Conservation (phyloP, 2,329 filamentous ascomycete genomes). For the Alternaria solani region DNA sequence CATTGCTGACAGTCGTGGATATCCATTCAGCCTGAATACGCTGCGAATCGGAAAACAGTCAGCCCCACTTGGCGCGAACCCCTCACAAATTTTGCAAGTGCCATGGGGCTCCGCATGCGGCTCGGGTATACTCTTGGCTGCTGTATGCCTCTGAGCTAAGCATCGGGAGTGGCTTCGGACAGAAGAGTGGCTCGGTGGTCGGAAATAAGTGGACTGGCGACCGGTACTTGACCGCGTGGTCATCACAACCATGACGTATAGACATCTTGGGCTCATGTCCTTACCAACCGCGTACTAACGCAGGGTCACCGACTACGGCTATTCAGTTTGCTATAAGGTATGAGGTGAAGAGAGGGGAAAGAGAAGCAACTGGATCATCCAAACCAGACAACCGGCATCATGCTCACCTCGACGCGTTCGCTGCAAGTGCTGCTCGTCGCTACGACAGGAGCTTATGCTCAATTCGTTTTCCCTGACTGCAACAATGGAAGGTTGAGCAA, state of each 20-base stretch:
- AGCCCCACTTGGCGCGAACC: slow-evolving; percentile 20
- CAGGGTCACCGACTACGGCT: slow-evolving; percentile 22
- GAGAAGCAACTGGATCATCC: background rate
- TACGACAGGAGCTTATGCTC: slow-evolving; percentile 26
- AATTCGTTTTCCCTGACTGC: slow-evolving; percentile 59
- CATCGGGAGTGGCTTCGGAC: slow-evolving; percentile 21
- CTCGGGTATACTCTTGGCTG: slow-evolving; percentile 18
- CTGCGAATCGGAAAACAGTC: slow-evolving; percentile 17
- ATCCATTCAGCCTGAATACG: slow-evolving; percentile 33
- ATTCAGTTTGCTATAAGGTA: slow-evolving; percentile 28
- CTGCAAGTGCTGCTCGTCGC: slow-evolving; percentile 18
- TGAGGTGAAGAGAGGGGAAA: background rate
- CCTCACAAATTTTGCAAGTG: slow-evolving; percentile 18
- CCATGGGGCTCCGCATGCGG: slow-evolving; percentile 28
- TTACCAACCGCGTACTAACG: slow-evolving; percentile 4
- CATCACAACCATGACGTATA: slow-evolving; percentile 22
- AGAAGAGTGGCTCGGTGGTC: slow-evolving; percentile 9
- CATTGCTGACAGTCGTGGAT: slow-evolving; percentile 1
- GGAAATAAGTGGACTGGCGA: slow-evolving; percentile 8
- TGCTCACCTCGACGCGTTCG: slow-evolving; percentile 20
- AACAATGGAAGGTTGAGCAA: slow-evolving; percentile 59
- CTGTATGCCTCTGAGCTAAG: slow-evolving; percentile 8
- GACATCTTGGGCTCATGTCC: slow-evolving; percentile 12
- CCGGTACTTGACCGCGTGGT: slow-evolving; percentile 12
- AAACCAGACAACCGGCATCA: slow-evolving; percentile 7